Conservation (phyloP, 2,329 filamentous ascomycete genomes). For the Fusarium oligoseptatum region DNA sequence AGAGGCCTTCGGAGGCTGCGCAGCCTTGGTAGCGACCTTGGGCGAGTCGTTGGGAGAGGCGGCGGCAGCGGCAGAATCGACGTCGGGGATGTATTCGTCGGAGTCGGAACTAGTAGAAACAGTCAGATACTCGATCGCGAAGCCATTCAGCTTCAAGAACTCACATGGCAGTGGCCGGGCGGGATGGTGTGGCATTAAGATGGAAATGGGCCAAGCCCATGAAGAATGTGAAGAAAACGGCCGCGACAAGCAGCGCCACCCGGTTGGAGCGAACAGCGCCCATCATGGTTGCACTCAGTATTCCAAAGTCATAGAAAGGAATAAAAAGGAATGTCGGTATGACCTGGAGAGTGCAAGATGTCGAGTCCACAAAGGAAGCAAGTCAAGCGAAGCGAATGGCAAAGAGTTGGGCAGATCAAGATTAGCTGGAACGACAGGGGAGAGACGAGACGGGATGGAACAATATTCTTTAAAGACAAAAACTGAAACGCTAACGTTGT, state of each 20-base stretch:
- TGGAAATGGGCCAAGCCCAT: conserved; percentile 21
- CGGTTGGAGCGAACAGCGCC: conserved; percentile 21
- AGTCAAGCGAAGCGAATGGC: neutral
- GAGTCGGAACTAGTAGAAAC: neutral
- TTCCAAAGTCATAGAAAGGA: conserved; percentile 10
- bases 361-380: neutral
- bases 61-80: neutral
- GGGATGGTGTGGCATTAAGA: neutral
- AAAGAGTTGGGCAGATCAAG: conserved; percentile 1
- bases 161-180: neutral
- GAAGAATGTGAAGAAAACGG: conserved; percentile 25
- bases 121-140: neutral
- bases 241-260: conserved; percentile 11
- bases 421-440: neutral
- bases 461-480: conserved; percentile 1
- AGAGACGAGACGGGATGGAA: conserved; percentile 1
- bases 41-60: neutral
- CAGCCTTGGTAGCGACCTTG: neutral
- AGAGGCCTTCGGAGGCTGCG: neutral
- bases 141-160: neutral
- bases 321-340: neutral
- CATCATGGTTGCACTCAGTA: conserved; percentile 8
- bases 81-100: neutral
- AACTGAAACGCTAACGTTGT: neutral
- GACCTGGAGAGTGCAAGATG: neutral